Conservation (phyloP, 2,329 filamentous ascomycete genomes). For the Colletotrichum godetiae region DNA sequence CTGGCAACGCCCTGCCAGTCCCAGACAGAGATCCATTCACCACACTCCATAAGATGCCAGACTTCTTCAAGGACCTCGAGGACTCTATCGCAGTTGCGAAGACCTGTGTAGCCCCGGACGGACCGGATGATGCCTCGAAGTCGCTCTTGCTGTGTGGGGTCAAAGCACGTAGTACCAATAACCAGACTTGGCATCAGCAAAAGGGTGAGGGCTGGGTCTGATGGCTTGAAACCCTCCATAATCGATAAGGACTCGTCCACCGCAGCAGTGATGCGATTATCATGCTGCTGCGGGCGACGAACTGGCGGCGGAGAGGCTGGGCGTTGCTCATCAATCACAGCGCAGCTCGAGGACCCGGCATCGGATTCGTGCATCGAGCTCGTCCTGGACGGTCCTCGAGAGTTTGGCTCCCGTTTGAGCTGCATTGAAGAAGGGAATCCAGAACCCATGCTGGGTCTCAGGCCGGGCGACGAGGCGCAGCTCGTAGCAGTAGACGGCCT, state of each 20-base stretch:
- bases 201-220: slow-evolving; percentile 69
- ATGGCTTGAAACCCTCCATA: slow-evolving; percentile 65
- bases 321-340: slow-evolving; percentile 19
- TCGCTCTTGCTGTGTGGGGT: slow-evolving; percentile 61
- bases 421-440: slow-evolving; percentile 38
- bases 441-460: slow-evolving; percentile 35
- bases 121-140: slow-evolving; percentile 61
- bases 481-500: slow-evolving; percentile 41
- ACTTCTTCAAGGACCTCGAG: slow-evolving; percentile 66
- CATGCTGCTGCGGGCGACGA: slow-evolving; percentile 60
- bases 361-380: slow-evolving; percentile 52
- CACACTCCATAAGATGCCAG: slow-evolving; percentile 69
- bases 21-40: slow-evolving; percentile 70
- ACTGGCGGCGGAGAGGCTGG: slow-evolving; percentile 58
- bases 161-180: slow-evolving; percentile 70
- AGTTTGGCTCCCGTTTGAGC: slow-evolving; percentile 44
- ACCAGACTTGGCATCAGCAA: slow-evolving; percentile 70
- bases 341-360: slow-evolving; percentile 24
- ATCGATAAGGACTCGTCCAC: slow-evolving; percentile 68
- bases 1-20: slow-evolving; percentile 71
- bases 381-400: slow-evolving; percentile 50
- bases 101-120: slow-evolving; percentile 68
- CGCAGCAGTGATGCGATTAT: slow-evolving; percentile 62
- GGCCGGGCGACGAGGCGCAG: slow-evolving; percentile 48
- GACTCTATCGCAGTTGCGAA: slow-evolving; percentile 68